Evolutionary conservation across 1,284 basidiomycete genomes (phyloP).

Genomic region (Volvariella surrecta): DNA sequence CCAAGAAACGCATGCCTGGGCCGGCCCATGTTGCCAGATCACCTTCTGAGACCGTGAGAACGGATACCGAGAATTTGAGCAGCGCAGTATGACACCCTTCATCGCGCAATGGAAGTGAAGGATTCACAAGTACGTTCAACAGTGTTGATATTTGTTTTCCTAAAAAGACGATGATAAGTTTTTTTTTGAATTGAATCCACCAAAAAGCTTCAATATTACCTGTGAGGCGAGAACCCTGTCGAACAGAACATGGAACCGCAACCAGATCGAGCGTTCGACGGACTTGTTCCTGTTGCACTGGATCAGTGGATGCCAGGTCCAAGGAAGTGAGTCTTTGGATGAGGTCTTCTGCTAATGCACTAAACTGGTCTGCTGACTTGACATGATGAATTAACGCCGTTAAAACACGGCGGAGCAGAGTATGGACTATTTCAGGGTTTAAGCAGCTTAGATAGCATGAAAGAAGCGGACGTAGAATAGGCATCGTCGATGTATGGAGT

Average conservation of each 20-base stretch:
- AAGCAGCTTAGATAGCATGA: constrained; percentile 36
- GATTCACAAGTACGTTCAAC: constrained; percentile 15
- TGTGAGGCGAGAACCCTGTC: constrained; percentile 55
- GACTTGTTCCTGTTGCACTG: constrained; percentile 20
- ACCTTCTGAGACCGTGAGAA: constrained; percentile 38
- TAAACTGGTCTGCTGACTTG: constrained; percentile 56
- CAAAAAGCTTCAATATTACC: constrained; percentile 24
- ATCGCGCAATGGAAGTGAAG: background rate
- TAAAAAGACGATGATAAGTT: constrained; percentile 13
- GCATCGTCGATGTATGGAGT: constrained; percentile 67
- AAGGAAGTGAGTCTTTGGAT: constrained; percentile 23
- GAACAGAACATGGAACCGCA: constrained; percentile 46
- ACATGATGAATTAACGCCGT: constrained; percentile 81
- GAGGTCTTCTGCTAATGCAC: constrained; percentile 48
- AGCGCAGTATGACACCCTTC: constrained; percentile 28
- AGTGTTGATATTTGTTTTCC: constrained; percentile 42
- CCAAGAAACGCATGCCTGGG: constrained; percentile 51
- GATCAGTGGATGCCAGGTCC: constrained; percentile 9
- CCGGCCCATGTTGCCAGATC: constrained; percentile 61
- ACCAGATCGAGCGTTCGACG: constrained; percentile 38
- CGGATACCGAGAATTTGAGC: constrained; percentile 39
- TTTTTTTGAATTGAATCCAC: background rate
- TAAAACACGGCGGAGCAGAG: constrained; percentile 57
- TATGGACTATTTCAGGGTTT: constrained; percentile 38
- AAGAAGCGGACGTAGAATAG: constrained; percentile 52